Conservation (phyloP, 805 yeast species). For the Jamesozyma piceae region DNA sequence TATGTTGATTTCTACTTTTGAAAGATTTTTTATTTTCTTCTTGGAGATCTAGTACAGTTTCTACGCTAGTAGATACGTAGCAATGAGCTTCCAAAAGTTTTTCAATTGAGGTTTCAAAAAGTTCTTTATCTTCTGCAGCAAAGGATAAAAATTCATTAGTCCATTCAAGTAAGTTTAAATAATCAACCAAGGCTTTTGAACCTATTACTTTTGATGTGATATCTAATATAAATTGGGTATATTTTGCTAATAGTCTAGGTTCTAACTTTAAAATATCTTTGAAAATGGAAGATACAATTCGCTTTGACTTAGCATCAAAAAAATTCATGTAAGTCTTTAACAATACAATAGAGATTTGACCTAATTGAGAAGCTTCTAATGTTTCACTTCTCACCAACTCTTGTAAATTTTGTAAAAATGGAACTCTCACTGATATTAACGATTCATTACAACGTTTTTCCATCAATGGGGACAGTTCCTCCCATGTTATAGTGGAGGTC, state of each 20-base stretch:
- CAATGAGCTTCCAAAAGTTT: slow-evolving; percentile 35
- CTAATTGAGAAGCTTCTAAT: slow-evolving; percentile 18
- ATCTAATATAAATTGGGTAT: slow-evolving; percentile 33
- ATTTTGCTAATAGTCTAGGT: slow-evolving; percentile 29
- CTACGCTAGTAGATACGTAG: slow-evolving; percentile 24
- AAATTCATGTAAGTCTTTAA: slow-evolving; percentile 43
- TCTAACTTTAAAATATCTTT: slow-evolving; percentile 29
- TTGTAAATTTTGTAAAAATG: slow-evolving; percentile 21
- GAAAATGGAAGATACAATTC: slow-evolving; percentile 35
- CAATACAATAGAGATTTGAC: slow-evolving; percentile 29
- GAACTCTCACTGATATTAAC: slow-evolving; percentile 17
- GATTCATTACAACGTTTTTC: slow-evolving; percentile 19
- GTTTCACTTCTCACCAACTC: slow-evolving; percentile 13
- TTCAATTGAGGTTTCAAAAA: slow-evolving; percentile 28
- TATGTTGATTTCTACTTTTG: slow-evolving; percentile 32
- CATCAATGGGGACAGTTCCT: slow-evolving; percentile 16
- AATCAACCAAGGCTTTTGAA: slow-evolving; percentile 47
- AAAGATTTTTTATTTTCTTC: slow-evolving; percentile 14
- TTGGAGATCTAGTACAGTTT: slow-evolving; percentile 20
- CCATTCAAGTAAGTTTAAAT: slow-evolving; percentile 54
- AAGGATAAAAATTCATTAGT: slow-evolving; percentile 31
- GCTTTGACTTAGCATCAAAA: slow-evolving; percentile 42
- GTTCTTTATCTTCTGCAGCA: slow-evolving; percentile 12
- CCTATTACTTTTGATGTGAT: slow-evolving; percentile 26
- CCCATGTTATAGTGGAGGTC: slow-evolving; percentile 14